phyloP scores from a whole-genome alignment of 1,139 yeast species.

The Kurtzmaniella quercitrusa region DNA sequence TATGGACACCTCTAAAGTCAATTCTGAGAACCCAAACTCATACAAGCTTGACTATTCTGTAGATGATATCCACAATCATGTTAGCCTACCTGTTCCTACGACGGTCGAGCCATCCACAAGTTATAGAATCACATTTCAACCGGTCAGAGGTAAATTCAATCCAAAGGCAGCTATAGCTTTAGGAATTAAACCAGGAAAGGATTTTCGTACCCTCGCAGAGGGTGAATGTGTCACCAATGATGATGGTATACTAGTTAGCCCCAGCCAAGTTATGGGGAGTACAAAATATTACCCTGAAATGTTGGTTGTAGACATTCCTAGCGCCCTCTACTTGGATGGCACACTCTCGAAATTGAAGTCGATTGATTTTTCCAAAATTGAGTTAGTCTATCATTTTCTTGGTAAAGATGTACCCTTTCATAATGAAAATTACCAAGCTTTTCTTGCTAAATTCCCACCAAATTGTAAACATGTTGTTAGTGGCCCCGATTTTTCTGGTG shows the following conservation, averaged over 20 bases:
- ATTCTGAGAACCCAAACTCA: slow-evolving; percentile 34
- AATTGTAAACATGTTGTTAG: slow-evolving; percentile 62
- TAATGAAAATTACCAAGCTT: slow-evolving; percentile 38
- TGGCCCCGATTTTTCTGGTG: slow-evolving; percentile 60
- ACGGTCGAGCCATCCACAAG: slow-evolving; percentile 36
- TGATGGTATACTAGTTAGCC: slow-evolving; percentile 54
- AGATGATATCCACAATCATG: slow-evolving; percentile 41
- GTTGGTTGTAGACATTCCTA: slow-evolving; percentile 74
- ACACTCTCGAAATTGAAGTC: slow-evolving; percentile 31
- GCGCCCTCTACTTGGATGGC: slow-evolving; percentile 42
- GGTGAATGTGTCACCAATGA: slow-evolving; percentile 58
- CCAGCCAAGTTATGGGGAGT: slow-evolving; percentile 72
- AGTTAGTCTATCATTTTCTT: slow-evolving; percentile 69
- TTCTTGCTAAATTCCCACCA: slow-evolving; percentile 46
- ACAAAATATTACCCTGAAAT: slow-evolving; percentile 55
- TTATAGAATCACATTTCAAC: slow-evolving; percentile 61
- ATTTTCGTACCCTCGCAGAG: slow-evolving; percentile 53
- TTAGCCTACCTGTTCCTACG: slow-evolving; percentile 25
- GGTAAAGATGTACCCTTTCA: slow-evolving; percentile 59
- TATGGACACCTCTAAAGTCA: slow-evolving; percentile 32
- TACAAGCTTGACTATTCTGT: slow-evolving; percentile 39
- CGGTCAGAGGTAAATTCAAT: slow-evolving; percentile 76
- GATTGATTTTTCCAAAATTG: slow-evolving; percentile 20
- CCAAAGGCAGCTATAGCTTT: slow-evolving; percentile 59
- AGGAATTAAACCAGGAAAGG: slow-evolving; percentile 66